phyloP scores from a whole-genome alignment of 805 yeast species.

The Allodekkera sacchari region DNA sequence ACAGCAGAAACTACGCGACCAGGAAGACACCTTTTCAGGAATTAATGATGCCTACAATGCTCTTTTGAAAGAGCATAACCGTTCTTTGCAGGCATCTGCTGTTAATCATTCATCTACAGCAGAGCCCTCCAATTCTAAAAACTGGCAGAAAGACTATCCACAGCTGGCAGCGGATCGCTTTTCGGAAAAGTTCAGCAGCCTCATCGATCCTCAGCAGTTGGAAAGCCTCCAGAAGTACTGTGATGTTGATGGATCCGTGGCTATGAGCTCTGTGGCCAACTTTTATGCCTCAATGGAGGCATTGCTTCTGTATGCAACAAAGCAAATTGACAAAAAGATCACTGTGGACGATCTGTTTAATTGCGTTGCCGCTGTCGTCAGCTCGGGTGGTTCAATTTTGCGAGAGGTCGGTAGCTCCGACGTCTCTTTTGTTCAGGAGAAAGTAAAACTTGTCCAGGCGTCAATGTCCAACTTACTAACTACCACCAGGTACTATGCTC shows the following conservation, averaged over 20 bases:
- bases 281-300: conserved; percentile 43
- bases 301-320: conserved; percentile 25
- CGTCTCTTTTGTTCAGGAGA: conserved; percentile 21
- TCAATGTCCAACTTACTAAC: conserved; percentile 71
- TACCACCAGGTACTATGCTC: conserved; percentile 63
- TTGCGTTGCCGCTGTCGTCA: conserved; percentile 40
- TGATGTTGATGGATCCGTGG: conserved; percentile 35
- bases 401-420: conserved; percentile 27
- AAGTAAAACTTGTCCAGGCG: conserved; percentile 44
- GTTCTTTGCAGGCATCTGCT: not conserved
- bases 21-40: no score
- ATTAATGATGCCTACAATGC: no score
- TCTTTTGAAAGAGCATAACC: no score
- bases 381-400: conserved; percentile 30
- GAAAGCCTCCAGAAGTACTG: conserved; percentile 3
- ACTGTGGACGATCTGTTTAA: conserved; percentile 40
- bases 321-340: conserved; percentile 9
- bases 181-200: conserved; percentile 6
- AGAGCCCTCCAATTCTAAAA: conserved; percentile 11
- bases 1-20: no score
- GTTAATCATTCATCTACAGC: not conserved
- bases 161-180: conserved; percentile 29
- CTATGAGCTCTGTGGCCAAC: conserved; percentile 34
- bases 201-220: conserved; percentile 3
- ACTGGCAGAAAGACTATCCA: conserved; percentile 46